Percentiles rank a stretch among this genome's conserved stretches.
Conservation (phyloP, 257 asterid genomes). For the Marsdenia floribunda region DNA sequence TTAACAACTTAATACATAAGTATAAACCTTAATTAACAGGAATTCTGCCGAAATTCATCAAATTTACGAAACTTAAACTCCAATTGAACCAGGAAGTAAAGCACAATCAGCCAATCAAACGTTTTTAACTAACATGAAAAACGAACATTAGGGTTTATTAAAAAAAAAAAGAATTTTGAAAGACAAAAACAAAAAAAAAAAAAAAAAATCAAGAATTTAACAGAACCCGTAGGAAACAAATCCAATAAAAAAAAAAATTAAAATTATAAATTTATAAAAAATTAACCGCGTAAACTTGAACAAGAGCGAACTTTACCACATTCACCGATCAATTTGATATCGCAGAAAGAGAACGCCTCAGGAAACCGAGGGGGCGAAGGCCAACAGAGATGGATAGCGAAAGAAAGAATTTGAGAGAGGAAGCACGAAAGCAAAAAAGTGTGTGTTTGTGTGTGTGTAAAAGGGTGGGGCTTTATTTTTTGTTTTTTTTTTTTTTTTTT, state of each 20-base stretch:
- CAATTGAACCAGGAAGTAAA: constrained; percentile 15
- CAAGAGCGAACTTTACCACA: constrained; percentile 34
- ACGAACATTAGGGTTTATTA: constrained; percentile 49
- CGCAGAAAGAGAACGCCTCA: constrained; percentile 30
- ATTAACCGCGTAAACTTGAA: constrained; percentile 14
- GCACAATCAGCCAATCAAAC: constrained; percentile 10
- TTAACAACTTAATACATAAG: not conserved
- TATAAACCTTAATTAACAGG: not conserved
- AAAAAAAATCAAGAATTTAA: constrained; percentile 19
- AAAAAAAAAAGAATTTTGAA: too few relatives aligned
- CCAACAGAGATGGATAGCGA: constrained; percentile 14
- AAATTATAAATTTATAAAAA: too few relatives aligned
- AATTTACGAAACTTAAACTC: constrained; percentile 22
- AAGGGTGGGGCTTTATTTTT: constrained; percentile 6
- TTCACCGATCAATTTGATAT: constrained; percentile 43
- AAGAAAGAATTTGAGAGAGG: constrained; percentile 5
- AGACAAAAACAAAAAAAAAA: too few relatives aligned
- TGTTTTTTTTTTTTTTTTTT: not conserved
- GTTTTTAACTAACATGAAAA: constrained; percentile 13
- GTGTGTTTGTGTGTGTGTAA: not conserved
- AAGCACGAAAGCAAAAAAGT: not conserved
- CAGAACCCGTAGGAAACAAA: constrained; percentile 12
- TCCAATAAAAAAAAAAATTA: constrained; percentile 1
- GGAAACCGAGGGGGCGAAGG: constrained; percentile 15
- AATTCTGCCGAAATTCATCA: constrained; percentile 11